A percentile compares a stretch with the other conserved stretches of the same genome.
These are phyloP conservation scores for Senna siamea DNA, from an alignment of 306 rosid genomes.

Conservation along the genomic window DNA sequence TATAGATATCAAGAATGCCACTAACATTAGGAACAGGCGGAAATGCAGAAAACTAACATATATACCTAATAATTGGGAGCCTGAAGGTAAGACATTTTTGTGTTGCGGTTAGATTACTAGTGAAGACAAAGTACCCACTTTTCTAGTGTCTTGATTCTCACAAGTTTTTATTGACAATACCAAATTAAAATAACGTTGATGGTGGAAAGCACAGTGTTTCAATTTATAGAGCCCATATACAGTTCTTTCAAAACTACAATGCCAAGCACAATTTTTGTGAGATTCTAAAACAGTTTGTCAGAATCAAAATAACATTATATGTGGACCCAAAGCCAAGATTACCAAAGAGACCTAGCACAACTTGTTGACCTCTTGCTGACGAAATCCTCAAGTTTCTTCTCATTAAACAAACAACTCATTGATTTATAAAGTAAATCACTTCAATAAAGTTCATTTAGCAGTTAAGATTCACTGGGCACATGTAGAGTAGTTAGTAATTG, in stretches of 20 bases:
- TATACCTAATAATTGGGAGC: constrained; percentile 96
- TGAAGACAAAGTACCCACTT: constrained; percentile 2
- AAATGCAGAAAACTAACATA: too few relatives aligned
- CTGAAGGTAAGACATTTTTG: constrained; percentile 50
- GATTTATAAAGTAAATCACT: too few relatives aligned
- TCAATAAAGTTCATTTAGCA: too few relatives aligned
- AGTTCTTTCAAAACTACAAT: constrained; percentile 12
- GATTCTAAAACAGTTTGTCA: constrained; percentile 6
- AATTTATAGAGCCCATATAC: constrained; percentile 22
- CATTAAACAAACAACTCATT: too few relatives aligned
- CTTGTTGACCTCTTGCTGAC: too few relatives aligned
- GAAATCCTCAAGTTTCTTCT: too few relatives aligned
- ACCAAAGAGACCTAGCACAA: constrained; percentile 14
- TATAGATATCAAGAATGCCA: background rate
- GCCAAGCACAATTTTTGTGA: constrained; percentile 15
- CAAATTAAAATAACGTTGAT: constrained; percentile 19
- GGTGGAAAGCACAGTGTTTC: constrained; percentile 6
- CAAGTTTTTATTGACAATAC: constrained; percentile 22
- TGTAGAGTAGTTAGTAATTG: too few relatives aligned
- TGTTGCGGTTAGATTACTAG: constrained; percentile 29
- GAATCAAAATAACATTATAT: constrained; percentile 30
- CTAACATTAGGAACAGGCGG: too few relatives aligned
- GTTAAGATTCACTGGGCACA: too few relatives aligned
- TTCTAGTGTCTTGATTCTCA: constrained; percentile 20
- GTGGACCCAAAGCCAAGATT: constrained; percentile 13